Conservation (phyloP, 176 grass and related monocot genomes). For the Carex scoparia region DNA sequence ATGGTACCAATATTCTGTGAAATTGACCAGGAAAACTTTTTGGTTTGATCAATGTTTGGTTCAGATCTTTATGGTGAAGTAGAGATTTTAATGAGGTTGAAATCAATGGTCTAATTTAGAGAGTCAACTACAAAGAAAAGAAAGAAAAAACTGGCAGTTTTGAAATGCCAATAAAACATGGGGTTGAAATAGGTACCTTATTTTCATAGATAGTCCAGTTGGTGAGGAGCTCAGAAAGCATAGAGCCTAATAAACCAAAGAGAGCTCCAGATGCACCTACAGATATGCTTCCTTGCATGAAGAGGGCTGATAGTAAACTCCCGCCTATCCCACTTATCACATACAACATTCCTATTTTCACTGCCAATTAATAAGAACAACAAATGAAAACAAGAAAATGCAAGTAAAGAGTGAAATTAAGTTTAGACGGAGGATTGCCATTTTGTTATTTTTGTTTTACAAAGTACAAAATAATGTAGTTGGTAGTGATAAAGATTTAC, state of each 20-base stretch:
- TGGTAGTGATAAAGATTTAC: background rate
- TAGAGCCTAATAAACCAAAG: slow-evolving; percentile 88
- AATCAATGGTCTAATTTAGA: slow-evolving; percentile 17
- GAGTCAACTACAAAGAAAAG: slow-evolving; percentile 22
- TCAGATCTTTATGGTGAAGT: background rate
- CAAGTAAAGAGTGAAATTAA: background rate
- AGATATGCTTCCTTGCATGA: slow-evolving; percentile 77
- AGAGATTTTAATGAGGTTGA: background rate
- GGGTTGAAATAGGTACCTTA: slow-evolving; percentile 44
- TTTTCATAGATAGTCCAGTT: slow-evolving; percentile 99
- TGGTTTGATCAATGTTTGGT: background rate
- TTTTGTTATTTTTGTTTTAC: background rate
- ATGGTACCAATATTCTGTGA: background rate
- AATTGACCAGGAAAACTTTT: background rate
- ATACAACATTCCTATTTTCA: slow-evolving; percentile 83
- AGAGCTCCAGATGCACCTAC: slow-evolving; percentile 97
- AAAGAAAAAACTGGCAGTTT: background rate
- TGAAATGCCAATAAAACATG: background rate
- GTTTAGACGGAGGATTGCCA: background rate
- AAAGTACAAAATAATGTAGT: slow-evolving; percentile 7
- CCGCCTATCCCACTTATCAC: slow-evolving; percentile 81
- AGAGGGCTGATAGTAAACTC: slow-evolving; percentile 82
- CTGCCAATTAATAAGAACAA: slow-evolving; percentile 33
- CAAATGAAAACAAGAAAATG: background rate
- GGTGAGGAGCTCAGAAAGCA: slow-evolving; percentile 94